A percentile compares a stretch with the other conserved stretches of the same genome.
These are phyloP conservation scores for Podochytrium sp. DNA, from an alignment of 192 early-diverging fungal genomes.

Conservation along the genomic window DNA sequence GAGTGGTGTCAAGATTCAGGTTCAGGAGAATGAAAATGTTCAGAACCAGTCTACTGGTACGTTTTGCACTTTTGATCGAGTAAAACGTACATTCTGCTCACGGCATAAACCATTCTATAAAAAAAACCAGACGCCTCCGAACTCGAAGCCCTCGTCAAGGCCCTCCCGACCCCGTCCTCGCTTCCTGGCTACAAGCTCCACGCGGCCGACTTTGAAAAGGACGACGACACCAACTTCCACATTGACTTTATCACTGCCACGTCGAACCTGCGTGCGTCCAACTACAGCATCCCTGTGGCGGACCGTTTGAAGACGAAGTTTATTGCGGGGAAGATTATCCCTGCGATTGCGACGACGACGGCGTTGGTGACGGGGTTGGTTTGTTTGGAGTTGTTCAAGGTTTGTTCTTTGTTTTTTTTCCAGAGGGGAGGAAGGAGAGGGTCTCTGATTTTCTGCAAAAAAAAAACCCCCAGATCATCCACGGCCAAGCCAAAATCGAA, in stretches of 20 bases:
- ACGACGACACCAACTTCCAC: conserved; percentile 99
- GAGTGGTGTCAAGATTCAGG: conserved; percentile 95
- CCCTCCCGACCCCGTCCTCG: conserved; percentile 77
- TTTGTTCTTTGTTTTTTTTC: too few species aligned
- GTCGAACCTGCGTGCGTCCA: conserved; percentile 90
- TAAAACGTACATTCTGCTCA: not conserved
- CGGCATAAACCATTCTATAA: not conserved
- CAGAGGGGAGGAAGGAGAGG: too few species aligned
- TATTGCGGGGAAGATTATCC: conserved; percentile 97
- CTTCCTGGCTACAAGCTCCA: conserved; percentile 84
- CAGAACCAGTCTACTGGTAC: conserved; percentile 50
- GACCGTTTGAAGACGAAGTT: conserved; percentile 92
- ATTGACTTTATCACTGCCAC: conserved; percentile 99
- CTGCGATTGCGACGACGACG: conserved; percentile 97
- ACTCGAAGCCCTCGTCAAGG: conserved; percentile 68
- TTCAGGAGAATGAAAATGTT: conserved; percentile 82
- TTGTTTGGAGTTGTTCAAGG: conserved; percentile 97
- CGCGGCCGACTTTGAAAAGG: conserved; percentile 98
- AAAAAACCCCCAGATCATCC: conserved; percentile 69
- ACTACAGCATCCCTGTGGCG: conserved; percentile 84
- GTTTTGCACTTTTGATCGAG: too few species aligned
- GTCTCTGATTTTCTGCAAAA: too few species aligned
- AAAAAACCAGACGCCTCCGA: conserved; percentile 41
- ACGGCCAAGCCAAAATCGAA: conserved; percentile 78
- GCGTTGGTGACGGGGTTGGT: conserved; percentile 96